Base-by-base conservation (phyloP, 768 basidiomycete species). In the Kwoniella botswanensis region DNA sequence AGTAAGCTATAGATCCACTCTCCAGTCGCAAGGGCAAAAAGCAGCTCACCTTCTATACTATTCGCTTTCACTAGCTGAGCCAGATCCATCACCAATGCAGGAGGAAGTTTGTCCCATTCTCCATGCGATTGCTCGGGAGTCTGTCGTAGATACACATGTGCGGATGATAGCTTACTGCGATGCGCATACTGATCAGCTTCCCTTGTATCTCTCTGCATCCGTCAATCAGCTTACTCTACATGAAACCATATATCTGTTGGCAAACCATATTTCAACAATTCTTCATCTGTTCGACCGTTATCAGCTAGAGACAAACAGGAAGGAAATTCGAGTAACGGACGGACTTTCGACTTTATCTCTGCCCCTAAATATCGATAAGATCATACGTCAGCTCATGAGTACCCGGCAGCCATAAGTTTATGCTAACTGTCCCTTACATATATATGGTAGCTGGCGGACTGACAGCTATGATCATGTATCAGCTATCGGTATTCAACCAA, bases 21-120 rank as follows among this genome's bases (percentile, higher is more conserved):
- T 35, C 35, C 35, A 35, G 7, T 35, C 35, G 35, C 35, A 35
- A 41, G 17, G 35, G 35, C 7, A 1, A 35, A 35, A 1, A 35
- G 35, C 7, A 42, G 61, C 70, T 57, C 62, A 92, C 94, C 95
- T 86, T 97, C 93, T 67, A 98, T 98, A 12, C 93, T 95, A 79
- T 98, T 98, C 1, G 95, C 95, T 83, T 99, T 99, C 42, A 98
- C 96, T 1, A 99, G 87, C 82, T 98, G 97, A 1, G 93, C 93
- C 72, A 93, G 93, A 83, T 98, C 96, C 13, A 85, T 86, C 21
- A 98, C 85, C 6, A 98, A 84, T 1, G 88, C 85, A 65, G 90
- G 87, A 0, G 97, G 94, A 46, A 98, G 91, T n/a, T 85, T 83
- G 6, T 98, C 94, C 93, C 94, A 98, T 12, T 41, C 75, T 10